Base-by-base conservation (phyloP, 2,329 filamentous ascomycete species). In the Colletotrichum higginsianum region DNA sequence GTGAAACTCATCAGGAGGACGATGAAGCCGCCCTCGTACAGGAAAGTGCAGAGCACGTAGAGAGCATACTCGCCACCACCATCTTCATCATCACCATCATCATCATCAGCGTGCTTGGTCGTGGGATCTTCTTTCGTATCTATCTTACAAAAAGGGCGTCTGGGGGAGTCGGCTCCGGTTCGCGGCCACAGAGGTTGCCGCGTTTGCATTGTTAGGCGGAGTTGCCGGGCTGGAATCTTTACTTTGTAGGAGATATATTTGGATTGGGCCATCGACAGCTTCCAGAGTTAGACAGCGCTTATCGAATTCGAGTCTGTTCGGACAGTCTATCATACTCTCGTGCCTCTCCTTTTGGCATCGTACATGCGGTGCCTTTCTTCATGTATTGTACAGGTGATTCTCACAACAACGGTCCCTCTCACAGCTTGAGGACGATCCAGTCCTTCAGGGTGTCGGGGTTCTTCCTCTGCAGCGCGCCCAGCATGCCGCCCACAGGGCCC, bases 11-110 rank as follows among this genome's bases (percentile, higher is more conserved):
- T 98, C 75, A 88, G 93, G 77, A 88, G 94, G 78, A 94, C 91
- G 72, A 92, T 97, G 86, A 95, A 93, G 83, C 96, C 96, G 73
- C 95, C 95, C 23, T 97, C 93, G 79, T 98, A 98, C 84, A 89
- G 96, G 78, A 99, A 99, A 85, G 95, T 99, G 58, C 92, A 93
- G 82, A 92, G 88, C 55, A 89, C 91, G 72, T 92, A 82, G 83
- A 56, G 61, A 42, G 47, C 38, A 30, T 42, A 9, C 11, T 38
- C 35, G 8, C 35, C 9, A 38, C 8, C 9, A 38, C 11, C 35
- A 35, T 35, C 9, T 11, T 38, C 35, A 11, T 38, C 9, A 8
- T 38, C 35, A 8, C 2, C 30, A 9, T 9, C 8, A 35, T 35
- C 30, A 38, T 38, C 56, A 56, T 21, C 35, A 38, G 60, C 40